phyloP scores from a whole-genome alignment of 805 yeast genomes.

The Pichia kluyveri region DNA sequence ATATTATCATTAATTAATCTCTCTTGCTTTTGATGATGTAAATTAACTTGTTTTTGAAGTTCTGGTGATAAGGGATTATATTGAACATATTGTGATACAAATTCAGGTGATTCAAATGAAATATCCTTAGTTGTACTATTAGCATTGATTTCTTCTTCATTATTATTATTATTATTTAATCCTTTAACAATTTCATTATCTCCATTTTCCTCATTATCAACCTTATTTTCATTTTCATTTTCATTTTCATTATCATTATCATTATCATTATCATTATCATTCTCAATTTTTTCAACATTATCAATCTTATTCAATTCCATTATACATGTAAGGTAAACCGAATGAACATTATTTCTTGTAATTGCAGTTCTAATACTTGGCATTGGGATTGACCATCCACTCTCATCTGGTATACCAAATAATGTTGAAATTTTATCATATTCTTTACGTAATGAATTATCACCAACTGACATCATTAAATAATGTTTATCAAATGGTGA shows the following conservation, averaged over 20 bases:
- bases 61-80: slow-evolving; percentile 23
- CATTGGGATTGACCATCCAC: slow-evolving; percentile 97
- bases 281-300: background rate
- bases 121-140: slow-evolving; percentile 43
- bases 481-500: slow-evolving; percentile 87
- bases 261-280: background rate
- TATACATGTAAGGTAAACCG: slow-evolving; percentile 79
- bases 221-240: background rate
- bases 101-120: background rate
- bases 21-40: slow-evolving; percentile 16
- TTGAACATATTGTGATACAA: slow-evolving; percentile 24
- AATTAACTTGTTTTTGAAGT: slow-evolving; percentile 16
- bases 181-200: slow-evolving; percentile 13
- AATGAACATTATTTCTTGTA: slow-evolving; percentile 88
- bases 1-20: slow-evolving; percentile 31
- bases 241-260: no score
- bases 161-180: slow-evolving; percentile 26
- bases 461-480: slow-evolving; percentile 84
- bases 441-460: slow-evolving; percentile 64
- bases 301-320: background rate
- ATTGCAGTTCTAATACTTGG: slow-evolving; percentile 85
- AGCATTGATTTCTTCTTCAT: slow-evolving; percentile 1
- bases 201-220: background rate
- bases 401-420: slow-evolving; percentile 90
- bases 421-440: slow-evolving; percentile 80